A percentile compares a stretch with the other conserved stretches of the same genome.
phyloP scores from a whole-genome alignment of 78 protist genomes.

The Neovahlkampfia damariscottae region DNA sequence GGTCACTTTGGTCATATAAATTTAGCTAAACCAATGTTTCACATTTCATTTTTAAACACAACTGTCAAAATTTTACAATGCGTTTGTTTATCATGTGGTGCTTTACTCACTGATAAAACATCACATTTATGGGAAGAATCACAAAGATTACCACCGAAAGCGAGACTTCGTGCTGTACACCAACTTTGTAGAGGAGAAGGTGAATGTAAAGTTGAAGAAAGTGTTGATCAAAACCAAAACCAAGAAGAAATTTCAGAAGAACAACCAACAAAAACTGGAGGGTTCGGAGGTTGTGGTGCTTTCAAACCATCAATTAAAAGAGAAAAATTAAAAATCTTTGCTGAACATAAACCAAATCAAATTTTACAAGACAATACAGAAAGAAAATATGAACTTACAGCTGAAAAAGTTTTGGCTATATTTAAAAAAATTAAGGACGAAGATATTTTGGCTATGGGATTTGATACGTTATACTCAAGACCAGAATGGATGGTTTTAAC shows the following conservation, averaged over 20 bases:
- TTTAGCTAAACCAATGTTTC: conserved; percentile 83
- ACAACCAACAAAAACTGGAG: not conserved
- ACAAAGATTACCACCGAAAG: not conserved
- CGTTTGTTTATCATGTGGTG: conserved; percentile 71
- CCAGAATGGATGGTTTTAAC: conserved; percentile 94
- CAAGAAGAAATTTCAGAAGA: not conserved
- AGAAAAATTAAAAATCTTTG: conserved; percentile 51
- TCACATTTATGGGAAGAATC: not conserved
- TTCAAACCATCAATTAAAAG: conserved; percentile 40
- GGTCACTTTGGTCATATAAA: conserved; percentile 97
- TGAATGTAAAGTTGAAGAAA: not conserved
- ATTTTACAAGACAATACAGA: conserved; percentile 32
- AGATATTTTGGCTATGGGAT: conserved; percentile 38
- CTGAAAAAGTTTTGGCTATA: conserved; percentile 49
- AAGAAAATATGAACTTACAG: conserved; percentile 42
- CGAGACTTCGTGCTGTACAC: conserved; percentile 12
- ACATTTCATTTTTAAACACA: conserved; percentile 65
- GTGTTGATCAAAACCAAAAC: not conserved
- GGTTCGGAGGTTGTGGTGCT: not conserved
- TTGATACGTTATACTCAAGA: conserved; percentile 75
- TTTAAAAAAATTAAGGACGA: conserved; percentile 37
- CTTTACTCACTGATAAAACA: not conserved
- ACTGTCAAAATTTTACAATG: conserved; percentile 57
- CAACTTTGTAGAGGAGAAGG: not conserved
- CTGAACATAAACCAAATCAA: conserved; percentile 34